Percentiles rank a stretch among this genome's conserved stretches.
Conservation (phyloP, 805 yeast genomes). For the Jamesozyma jinghongensis region DNA sequence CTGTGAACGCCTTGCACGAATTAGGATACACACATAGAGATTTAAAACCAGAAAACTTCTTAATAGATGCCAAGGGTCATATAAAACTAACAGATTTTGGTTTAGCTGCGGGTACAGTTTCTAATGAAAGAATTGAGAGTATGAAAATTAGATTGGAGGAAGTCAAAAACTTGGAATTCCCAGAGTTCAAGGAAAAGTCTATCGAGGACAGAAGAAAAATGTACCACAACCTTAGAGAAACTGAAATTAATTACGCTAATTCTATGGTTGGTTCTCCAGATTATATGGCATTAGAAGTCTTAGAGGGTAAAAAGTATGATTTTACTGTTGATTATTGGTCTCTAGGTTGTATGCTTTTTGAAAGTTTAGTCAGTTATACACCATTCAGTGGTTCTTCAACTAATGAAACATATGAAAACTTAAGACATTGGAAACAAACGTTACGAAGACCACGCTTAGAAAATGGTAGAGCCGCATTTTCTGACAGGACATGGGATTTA, state of each 20-base stretch:
- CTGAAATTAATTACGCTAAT: slow-evolving; percentile 78
- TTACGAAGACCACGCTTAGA: slow-evolving; percentile 84
- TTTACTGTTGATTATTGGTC: slow-evolving; percentile 99
- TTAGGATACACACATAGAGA: slow-evolving; percentile 96
- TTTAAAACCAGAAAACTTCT: slow-evolving; percentile 86
- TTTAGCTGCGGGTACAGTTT: slow-evolving; percentile 90
- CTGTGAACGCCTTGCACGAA: slow-evolving; percentile 88
- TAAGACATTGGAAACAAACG: slow-evolving; percentile 86
- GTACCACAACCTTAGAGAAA: slow-evolving; percentile 67
- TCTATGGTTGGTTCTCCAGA: slow-evolving; percentile 98
- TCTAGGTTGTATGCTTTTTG: slow-evolving; percentile 93
- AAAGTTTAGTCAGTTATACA: slow-evolving; percentile 92
- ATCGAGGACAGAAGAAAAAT: slow-evolving; percentile 80
- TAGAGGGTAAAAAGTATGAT: slow-evolving; percentile 88
- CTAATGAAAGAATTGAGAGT: slow-evolving; percentile 85
- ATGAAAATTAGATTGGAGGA: slow-evolving; percentile 64
- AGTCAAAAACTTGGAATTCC: slow-evolving; percentile 67
- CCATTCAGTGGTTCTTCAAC: slow-evolving; percentile 92
- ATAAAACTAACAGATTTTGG: slow-evolving; percentile 85
- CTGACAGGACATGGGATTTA: slow-evolving; percentile 93
- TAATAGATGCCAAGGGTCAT: slow-evolving; percentile 70
- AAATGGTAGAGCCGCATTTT: slow-evolving; percentile 83
- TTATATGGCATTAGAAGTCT: slow-evolving; percentile 96
- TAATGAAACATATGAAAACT: slow-evolving; percentile 88
- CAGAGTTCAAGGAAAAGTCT: slow-evolving; percentile 55